Evolutionary conservation across 2,329 filamentous ascomycete genomes (phyloP).

Genomic region (Aureobasidium melanogenum): DNA sequence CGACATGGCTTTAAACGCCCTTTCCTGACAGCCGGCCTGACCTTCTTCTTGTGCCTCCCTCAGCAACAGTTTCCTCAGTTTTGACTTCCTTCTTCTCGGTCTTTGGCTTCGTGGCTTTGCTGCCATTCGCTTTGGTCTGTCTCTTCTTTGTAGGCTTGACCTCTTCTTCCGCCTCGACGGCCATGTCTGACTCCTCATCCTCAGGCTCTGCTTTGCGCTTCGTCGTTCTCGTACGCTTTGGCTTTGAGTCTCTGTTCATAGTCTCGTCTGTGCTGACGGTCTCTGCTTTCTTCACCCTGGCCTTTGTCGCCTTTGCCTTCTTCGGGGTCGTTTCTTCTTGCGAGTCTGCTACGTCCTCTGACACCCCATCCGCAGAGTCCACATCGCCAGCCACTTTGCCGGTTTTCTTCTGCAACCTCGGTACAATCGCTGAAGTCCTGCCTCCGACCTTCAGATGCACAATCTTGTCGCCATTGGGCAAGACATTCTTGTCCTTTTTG

Average conservation of each 20-base stretch:
- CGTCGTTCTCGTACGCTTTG: not conserved
- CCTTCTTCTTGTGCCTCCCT: not conserved
- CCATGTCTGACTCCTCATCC: not conserved
- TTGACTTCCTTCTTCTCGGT: slow-evolving; percentile 42
- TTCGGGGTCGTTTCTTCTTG: slow-evolving; percentile 6
- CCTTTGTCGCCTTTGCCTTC: not conserved
- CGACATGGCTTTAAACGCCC: not conserved
- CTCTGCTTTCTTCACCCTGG: not conserved
- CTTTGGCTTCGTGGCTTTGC: not conserved
- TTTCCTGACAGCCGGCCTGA: not conserved
- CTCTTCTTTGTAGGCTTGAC: not conserved
- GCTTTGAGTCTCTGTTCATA: not conserved
- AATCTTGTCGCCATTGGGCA: slow-evolving; percentile 81
- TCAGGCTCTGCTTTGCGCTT: not conserved
- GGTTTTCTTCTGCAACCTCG: slow-evolving; percentile 76
- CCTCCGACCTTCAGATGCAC: slow-evolving; percentile 83
- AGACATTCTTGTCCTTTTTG: slow-evolving; percentile 57
- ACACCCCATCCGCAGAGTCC: slow-evolving; percentile 10
- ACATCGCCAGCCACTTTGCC: slow-evolving; percentile 47
- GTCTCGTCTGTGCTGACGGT: not conserved
- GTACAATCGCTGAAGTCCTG: slow-evolving; percentile 82
- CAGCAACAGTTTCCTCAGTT: not conserved
- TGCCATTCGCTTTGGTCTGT: not conserved
- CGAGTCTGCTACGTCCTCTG: not conserved
- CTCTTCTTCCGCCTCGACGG: not conserved